phyloP scores from a whole-genome alignment of 441 rosid genomes.

The Geranium incanum region DNA sequence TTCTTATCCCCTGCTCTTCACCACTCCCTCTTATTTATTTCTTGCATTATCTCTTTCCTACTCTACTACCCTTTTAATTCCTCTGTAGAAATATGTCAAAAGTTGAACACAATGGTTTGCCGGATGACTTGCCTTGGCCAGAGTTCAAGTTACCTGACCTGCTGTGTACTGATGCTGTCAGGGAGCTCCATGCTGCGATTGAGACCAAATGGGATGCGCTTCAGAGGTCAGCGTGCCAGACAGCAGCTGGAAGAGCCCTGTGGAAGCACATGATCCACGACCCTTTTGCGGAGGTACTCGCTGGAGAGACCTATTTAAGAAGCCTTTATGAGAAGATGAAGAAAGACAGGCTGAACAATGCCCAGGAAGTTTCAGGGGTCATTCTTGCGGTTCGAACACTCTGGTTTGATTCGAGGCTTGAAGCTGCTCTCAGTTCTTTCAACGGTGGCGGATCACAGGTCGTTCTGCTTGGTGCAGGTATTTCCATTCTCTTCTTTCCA shows the following conservation, averaged over 20 bases:
- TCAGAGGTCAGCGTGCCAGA: slow-evolving; percentile 68
- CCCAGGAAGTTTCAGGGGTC: slow-evolving; percentile 69
- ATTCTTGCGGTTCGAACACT: slow-evolving; percentile 79
- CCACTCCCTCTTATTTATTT: slow-evolving; percentile 22
- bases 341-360: slow-evolving; percentile 55
- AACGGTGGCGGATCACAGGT: slow-evolving; percentile 45
- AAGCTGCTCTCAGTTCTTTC: slow-evolving; percentile 60
- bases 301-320: slow-evolving; percentile 69
- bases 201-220: slow-evolving; percentile 61
- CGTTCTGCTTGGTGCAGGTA: slow-evolving; percentile 94
- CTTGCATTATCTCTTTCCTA: slow-evolving; percentile 26
- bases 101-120: slow-evolving; percentile 33
- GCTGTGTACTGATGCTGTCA: slow-evolving; percentile 34
- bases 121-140: slow-evolving; percentile 33
- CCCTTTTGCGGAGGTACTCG: slow-evolving; percentile 70
- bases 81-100: slow-evolving; percentile 34
- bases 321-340: slow-evolving; percentile 62
- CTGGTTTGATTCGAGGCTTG: slow-evolving; percentile 77
- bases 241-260: slow-evolving; percentile 82
- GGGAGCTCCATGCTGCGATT: slow-evolving; percentile 52
- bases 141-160: slow-evolving; percentile 56
- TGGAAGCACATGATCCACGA: slow-evolving; percentile 75
- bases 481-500: slow-evolving; percentile 20
- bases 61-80: slow-evolving; percentile 21
- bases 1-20: slow-evolving; percentile 57